phyloP scores from a whole-genome alignment of 495 filamentous ascomycete species.

The Aspergillus haitiensis region DNA sequence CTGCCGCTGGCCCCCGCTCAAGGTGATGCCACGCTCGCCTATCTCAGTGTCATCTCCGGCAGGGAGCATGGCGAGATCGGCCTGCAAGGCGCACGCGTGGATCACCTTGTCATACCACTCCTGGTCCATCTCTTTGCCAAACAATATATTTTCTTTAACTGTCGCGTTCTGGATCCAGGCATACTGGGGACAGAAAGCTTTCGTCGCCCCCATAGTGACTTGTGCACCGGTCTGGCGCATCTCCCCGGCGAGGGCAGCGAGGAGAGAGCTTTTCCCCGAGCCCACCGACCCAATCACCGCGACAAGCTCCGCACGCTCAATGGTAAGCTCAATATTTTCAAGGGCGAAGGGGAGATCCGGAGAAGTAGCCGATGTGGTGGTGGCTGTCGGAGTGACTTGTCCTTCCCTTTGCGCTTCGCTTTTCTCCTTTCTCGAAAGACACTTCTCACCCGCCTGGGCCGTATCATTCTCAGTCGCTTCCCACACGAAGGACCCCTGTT shows the following conservation, averaged over 20 bases:
- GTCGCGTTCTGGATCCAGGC: constrained; percentile 97
- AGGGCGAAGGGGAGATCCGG: background rate
- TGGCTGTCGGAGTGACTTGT: too few relatives aligned
- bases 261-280: constrained; percentile 85
- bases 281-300: constrained; percentile 95
- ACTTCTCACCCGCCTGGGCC: too few relatives aligned
- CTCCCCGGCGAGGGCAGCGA: constrained; percentile 85
- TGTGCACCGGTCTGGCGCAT: constrained; percentile 85
- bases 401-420: too few relatives aligned
- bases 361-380: background rate
- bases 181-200: constrained; percentile 87
- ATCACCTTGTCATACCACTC: constrained; percentile 90
- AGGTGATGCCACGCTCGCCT: constrained; percentile 91
- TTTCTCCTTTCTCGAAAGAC: too few relatives aligned
- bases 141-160: constrained; percentile 93
- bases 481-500: background rate
- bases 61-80: constrained; percentile 87
- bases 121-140: constrained; percentile 91
- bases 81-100: constrained; percentile 86
- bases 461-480: background rate
- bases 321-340: constrained; percentile 64
- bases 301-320: constrained; percentile 82
- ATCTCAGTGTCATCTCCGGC: constrained; percentile 96
- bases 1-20: constrained; percentile 95
- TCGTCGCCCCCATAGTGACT: constrained; percentile 71